phyloP scores from a whole-genome alignment of 495 filamentous ascomycete species.

The Hypoxylon perforatum region DNA sequence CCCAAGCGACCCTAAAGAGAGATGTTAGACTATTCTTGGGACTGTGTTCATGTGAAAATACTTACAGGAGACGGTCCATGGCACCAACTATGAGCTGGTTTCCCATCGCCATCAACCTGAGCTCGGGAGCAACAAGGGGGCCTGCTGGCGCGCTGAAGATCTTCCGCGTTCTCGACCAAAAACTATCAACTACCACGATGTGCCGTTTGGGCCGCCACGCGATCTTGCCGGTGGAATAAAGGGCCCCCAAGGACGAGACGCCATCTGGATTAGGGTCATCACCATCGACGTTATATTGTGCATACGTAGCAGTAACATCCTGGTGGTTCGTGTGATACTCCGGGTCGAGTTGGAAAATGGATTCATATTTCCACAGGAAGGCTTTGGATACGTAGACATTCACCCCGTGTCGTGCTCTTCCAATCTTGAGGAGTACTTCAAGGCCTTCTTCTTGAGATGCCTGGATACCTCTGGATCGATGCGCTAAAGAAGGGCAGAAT shows the following conservation, averaged over 20 bases:
- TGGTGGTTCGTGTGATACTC: constrained; percentile 18
- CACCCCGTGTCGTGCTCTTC: not conserved
- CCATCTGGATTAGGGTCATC: constrained; percentile 2
- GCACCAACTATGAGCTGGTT: constrained; percentile 41
- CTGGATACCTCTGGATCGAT: not conserved
- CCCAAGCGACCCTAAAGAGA: constrained; percentile 38
- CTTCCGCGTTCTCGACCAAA: constrained; percentile 42
- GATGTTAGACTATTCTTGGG: constrained; percentile 11
- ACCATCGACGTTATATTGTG: not conserved
- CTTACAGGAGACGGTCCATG: constrained; percentile 40
- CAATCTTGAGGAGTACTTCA: constrained; percentile 21
- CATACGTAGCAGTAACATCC: constrained; percentile 9
- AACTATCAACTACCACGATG: constrained; percentile 45
- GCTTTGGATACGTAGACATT: not conserved
- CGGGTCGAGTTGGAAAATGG: constrained; percentile 38
- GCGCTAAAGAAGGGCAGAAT: constrained; percentile 36
- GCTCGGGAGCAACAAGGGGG: constrained; percentile 9
- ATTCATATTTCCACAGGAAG: constrained; percentile 29
- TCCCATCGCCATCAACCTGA: constrained; percentile 39
- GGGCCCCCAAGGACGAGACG: not conserved
- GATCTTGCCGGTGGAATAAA: constrained; percentile 46
- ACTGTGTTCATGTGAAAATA: not conserved
- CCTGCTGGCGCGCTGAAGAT: constrained; percentile 34
- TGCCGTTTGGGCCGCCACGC: constrained; percentile 38
- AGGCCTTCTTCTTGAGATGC: constrained; percentile 10